Evolutionary conservation across 768 basidiomycete species (phyloP), one percentile per base, ranked within the genome.

Genomic region (Pisolithus microcarpus): DNA sequence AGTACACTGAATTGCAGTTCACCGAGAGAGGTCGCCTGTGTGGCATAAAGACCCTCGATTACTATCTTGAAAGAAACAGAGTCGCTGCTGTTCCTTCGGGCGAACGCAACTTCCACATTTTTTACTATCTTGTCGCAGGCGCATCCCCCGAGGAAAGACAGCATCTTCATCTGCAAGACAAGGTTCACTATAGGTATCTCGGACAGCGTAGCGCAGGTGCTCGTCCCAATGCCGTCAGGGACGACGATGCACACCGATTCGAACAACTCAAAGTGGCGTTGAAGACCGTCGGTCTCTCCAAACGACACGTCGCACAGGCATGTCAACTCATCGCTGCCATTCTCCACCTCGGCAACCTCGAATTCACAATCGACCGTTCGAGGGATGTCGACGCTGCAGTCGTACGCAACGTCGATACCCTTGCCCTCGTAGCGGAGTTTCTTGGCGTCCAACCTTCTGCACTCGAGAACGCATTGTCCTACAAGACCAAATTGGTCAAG

Each of bases 1-100:
- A 95, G 66, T 99, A 99, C 67, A 96, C 93, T 42, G 96, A 99
- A 63, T 78, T 99, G 0, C 96, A 98, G 69, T 98, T 97, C 72
- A 89, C 81, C 48, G 93, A 97, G 31, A 85, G 88, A 19, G 94
- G 94, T 7, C 79, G 93, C 4, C 71, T 98, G 0, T 83, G 76
- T 43, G 96, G 96, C 55, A 74, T 91, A 64, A 98, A 98, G 68
- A 94, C 92, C 0, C 82, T 98, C 56, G 93, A 97, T 64, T 97
- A 99, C 71, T 95, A 95, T 69, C 79, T 99, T 47, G 92, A 97
- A 66, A 76, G 89, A 49, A 89, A 85, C 58, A 83, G 93, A 9
- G 91, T 97, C n/a, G 79, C 91, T 6, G 81, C 82, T 19, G 80
- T 88, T 0, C 88, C 91, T 0, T 88, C 85, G 0, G 93, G 92